phyloP scores from a whole-genome alignment of 441 rosid genomes.

The Omphalea diandra region DNA sequence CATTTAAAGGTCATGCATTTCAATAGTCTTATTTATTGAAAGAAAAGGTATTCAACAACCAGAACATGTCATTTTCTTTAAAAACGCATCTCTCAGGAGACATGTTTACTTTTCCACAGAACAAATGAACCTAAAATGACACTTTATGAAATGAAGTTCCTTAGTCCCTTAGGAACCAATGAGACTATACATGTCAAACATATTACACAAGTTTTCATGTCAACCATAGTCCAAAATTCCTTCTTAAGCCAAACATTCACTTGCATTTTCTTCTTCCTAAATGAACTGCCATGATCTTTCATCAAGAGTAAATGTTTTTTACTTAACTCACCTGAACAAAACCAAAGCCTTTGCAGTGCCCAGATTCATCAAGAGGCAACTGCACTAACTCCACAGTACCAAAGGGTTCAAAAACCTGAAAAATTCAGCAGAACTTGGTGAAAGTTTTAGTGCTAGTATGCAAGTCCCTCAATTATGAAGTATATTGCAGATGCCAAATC shows the following conservation, averaged over 20 bases:
- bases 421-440: conserved; percentile 24
- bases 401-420: conserved; percentile 92
- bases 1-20: not conserved
- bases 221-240: not conserved
- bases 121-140: no score
- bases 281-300: not conserved
- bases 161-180: not conserved
- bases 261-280: not conserved
- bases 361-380: conserved; percentile 84
- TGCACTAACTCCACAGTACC: conserved; percentile 97
- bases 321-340: conserved; percentile 81
- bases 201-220: not conserved
- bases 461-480: not conserved
- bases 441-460: not conserved
- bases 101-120: no score
- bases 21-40: no score
- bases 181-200: not conserved
- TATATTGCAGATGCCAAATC: not conserved
- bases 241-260: not conserved
- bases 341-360: conserved; percentile 95
- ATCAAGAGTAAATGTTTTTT: not conserved
- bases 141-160: not conserved
- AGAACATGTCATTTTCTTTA: no score
- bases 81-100: not conserved
- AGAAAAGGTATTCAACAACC: no score